A percentile compares a stretch with the other conserved stretches of the same genome.
These are phyloP conservation scores for Chytriomyces hyalinus DNA, from an alignment of 192 early-diverging fungal genomes.

Conservation along the genomic window DNA sequence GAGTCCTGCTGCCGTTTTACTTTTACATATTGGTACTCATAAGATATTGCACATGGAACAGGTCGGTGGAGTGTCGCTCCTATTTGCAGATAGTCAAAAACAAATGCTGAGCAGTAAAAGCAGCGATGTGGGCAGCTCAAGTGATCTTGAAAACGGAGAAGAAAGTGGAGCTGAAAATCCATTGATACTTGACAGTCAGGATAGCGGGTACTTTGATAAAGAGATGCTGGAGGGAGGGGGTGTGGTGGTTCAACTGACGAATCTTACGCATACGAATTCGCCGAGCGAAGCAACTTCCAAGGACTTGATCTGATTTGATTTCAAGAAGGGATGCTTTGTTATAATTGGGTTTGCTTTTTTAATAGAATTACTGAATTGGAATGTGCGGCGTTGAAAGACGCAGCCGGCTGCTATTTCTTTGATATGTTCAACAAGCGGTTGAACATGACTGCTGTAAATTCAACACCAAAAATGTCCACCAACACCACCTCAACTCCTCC, in stretches of 20 bases:
- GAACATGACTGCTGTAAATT: no score
- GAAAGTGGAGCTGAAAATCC: background rate
- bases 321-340: no score
- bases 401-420: no score
- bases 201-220: background rate
- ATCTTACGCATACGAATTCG: no score
- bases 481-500: background rate
- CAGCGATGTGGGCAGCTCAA: background rate
- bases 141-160: background rate
- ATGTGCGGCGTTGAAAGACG: no score
- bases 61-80: conserved; percentile 57
- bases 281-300: no score
- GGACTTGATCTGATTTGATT: no score
- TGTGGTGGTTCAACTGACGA: no score
- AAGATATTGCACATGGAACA: background rate
- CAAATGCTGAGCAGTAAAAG: conserved; percentile 7
- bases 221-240: no score
- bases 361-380: no score
- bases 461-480: background rate
- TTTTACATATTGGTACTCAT: conserved; percentile 34
- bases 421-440: no score
- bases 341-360: no score
- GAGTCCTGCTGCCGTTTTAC: conserved; percentile 52
- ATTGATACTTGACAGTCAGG: background rate
- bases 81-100: conserved; percentile 53